These are phyloP conservation scores for Aspergillus leporis DNA, from an alignment of 495 filamentous ascomycete species.

Conservation along the genomic window DNA sequence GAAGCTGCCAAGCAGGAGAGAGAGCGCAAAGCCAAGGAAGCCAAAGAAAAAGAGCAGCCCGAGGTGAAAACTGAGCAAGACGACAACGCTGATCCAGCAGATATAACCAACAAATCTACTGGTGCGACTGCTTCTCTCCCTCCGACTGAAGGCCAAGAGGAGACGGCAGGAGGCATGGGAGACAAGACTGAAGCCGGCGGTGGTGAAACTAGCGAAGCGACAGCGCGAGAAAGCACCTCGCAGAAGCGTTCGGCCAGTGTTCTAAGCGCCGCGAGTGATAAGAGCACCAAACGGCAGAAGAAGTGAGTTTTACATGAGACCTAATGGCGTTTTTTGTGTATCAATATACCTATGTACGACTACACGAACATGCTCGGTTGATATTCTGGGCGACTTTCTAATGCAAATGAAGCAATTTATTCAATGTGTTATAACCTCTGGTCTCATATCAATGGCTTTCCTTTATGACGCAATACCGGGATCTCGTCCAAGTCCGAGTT, in stretches of 20 bases:
- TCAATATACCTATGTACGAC: constrained; percentile 41
- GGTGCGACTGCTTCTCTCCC: not conserved
- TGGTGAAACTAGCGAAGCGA: constrained; percentile 12
- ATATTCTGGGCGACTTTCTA: constrained; percentile 16
- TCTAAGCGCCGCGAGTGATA: constrained; percentile 65
- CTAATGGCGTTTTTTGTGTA: constrained; percentile 19
- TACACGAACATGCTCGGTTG: constrained; percentile 27
- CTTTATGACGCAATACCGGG: not conserved
- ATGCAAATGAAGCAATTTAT: not conserved
- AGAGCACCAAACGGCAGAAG: constrained; percentile 70
- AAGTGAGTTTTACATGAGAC: constrained; percentile 46
- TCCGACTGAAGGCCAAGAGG: constrained; percentile 10
- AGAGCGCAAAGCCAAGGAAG: constrained; percentile 43
- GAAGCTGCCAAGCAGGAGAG: constrained; percentile 63
- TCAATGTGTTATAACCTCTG: not conserved
- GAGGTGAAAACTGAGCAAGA: constrained; percentile 42
- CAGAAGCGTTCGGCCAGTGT: constrained; percentile 79
- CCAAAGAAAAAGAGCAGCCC: constrained; percentile 29
- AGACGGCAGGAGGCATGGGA: constrained; percentile 4
- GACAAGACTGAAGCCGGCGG: constrained; percentile 9
- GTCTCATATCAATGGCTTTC: not conserved
- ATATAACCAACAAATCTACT: constrained; percentile 15
- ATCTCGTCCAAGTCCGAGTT: not conserved
- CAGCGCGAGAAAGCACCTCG: constrained; percentile 32
- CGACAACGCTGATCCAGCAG: constrained; percentile 26